Conservation (phyloP, 768 basidiomycete genomes). For the Astraeus odoratus region DNA sequence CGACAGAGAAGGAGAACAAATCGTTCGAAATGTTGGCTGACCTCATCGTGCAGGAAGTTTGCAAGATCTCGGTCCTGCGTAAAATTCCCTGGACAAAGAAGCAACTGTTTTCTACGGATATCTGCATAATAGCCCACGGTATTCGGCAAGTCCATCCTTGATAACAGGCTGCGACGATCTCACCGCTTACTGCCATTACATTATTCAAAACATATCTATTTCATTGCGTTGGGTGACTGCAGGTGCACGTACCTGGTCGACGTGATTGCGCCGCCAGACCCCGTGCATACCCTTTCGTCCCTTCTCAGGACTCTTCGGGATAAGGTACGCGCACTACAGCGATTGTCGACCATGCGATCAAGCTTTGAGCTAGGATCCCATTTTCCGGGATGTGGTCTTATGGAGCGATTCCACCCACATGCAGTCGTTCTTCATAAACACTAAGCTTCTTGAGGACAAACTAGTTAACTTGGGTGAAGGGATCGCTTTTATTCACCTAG, state of each 20-base stretch:
- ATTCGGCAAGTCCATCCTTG: slow-evolving; percentile 30
- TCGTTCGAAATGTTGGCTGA: slow-evolving; percentile 13
- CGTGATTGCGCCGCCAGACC: slow-evolving; percentile 28
- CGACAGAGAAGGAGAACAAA: not conserved
- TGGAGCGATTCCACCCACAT: slow-evolving; percentile 38
- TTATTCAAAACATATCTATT: not conserved
- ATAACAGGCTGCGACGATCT: not conserved
- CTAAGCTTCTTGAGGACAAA: slow-evolving; percentile 11
- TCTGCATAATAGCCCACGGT: slow-evolving; percentile 35
- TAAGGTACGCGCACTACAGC: slow-evolving; percentile 26
- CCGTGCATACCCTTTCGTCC: slow-evolving; percentile 27
- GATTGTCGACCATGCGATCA: not conserved
- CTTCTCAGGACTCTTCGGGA: slow-evolving; percentile 35
- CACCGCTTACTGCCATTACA: not conserved
- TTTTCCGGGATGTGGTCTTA: slow-evolving; percentile 38
- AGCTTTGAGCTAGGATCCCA: slow-evolving; percentile 6
- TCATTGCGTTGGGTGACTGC: too few species aligned
- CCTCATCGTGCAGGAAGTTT: slow-evolving; percentile 13
- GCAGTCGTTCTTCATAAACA: slow-evolving; percentile 54
- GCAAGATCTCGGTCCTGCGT: slow-evolving; percentile 4
- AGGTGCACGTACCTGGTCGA: slow-evolving; percentile 51
- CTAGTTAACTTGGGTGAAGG: slow-evolving; percentile 4
- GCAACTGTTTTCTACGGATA: slow-evolving; percentile 32
- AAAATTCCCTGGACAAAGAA: slow-evolving; percentile 9
- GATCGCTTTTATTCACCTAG: slow-evolving; percentile 17